Percentiles rank a stretch among this genome's conserved stretches.
Conservation (phyloP, 2,329 filamentous ascomycete genomes). For the Apiospora koreana region DNA sequence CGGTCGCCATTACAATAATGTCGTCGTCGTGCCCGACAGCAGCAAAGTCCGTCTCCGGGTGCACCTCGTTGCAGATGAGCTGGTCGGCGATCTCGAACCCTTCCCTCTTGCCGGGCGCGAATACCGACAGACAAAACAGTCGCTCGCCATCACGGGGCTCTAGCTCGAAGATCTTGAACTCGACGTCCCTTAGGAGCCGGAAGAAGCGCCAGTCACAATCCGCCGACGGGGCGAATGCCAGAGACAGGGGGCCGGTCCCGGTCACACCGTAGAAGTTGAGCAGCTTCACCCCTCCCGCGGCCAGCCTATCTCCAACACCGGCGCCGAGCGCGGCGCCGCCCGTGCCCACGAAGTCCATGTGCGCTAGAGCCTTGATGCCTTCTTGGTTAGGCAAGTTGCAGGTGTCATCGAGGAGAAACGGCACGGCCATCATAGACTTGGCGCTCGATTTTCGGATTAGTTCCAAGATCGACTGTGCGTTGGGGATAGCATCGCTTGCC, state of each 20-base stretch:
- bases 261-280: not conserved
- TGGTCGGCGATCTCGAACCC: not conserved
- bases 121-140: not conserved
- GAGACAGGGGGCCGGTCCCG: not conserved
- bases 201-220: slow-evolving; percentile 3
- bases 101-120: not conserved
- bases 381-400: not conserved
- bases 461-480: not conserved
- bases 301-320: not conserved
- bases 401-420: not conserved
- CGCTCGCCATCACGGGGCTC: not conserved
- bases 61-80: not conserved
- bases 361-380: not conserved
- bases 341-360: not conserved
- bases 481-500: not conserved
- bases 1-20: slow-evolving; percentile 26
- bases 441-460: not conserved
- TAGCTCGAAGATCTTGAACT: not conserved
- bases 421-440: not conserved
- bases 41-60: not conserved
- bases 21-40: slow-evolving; percentile 15
- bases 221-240: not conserved
- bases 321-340: not conserved
- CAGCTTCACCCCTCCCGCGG: not conserved
- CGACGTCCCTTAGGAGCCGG: not conserved